Conservation (phyloP, 2,329 filamentous ascomycete species). For the Pseudogymnoascus verrucosus region DNA sequence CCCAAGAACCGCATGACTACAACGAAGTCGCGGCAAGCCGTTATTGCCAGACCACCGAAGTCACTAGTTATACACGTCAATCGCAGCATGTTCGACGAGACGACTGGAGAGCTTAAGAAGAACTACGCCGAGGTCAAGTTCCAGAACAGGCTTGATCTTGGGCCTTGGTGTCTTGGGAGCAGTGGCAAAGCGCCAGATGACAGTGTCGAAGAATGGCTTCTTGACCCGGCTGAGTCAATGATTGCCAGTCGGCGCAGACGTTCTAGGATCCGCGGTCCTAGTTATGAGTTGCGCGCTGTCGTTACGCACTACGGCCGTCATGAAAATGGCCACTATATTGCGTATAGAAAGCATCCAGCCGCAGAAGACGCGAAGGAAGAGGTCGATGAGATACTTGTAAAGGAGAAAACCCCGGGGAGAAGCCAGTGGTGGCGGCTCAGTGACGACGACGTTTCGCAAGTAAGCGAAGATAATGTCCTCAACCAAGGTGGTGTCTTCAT, state of each 20-base stretch:
- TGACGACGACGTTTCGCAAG: constrained; percentile 72
- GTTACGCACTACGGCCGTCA: constrained; percentile 86
- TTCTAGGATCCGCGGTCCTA: constrained; percentile 46
- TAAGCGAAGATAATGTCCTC: constrained; percentile 66
- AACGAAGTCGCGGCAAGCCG: constrained; percentile 84
- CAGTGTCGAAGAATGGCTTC: constrained; percentile 56
- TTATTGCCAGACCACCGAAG: constrained; percentile 73
- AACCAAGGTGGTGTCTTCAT: constrained; percentile 81
- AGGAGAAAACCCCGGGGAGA: constrained; percentile 15
- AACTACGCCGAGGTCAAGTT: constrained; percentile 76
- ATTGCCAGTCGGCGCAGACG: constrained; percentile 47
- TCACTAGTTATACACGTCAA: constrained; percentile 84
- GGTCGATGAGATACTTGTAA: constrained; percentile 23
- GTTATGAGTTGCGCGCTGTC: constrained; percentile 75
- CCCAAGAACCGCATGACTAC: constrained; percentile 62
- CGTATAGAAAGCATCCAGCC: constrained; percentile 64
- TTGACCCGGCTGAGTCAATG: constrained; percentile 65
- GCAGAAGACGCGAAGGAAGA: constrained; percentile 17
- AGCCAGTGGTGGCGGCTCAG: constrained; percentile 82
- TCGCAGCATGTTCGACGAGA: constrained; percentile 81
- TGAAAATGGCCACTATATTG: constrained; percentile 93
- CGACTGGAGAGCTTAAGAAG: constrained; percentile 71
- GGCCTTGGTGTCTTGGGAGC: constrained; percentile 76
- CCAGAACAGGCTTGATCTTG: constrained; percentile 64
- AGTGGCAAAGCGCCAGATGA: constrained; percentile 19